phyloP scores from a whole-genome alignment of 805 yeast species.

The Zygotorulaspora florentina region DNA sequence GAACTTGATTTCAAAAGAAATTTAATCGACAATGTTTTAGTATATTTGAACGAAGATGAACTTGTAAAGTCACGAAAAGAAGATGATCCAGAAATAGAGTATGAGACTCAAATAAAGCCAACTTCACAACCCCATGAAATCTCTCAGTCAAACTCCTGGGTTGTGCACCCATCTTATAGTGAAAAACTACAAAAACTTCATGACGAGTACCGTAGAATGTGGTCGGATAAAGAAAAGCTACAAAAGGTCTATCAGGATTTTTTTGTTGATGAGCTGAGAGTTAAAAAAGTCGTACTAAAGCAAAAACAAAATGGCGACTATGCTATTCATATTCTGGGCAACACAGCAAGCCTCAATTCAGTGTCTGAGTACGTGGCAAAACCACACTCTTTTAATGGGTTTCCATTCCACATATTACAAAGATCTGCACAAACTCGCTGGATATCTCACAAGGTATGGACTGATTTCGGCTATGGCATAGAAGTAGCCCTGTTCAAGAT shows the following conservation, averaged over 20 bases:
- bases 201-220: slow-evolving; percentile 28
- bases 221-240: slow-evolving; percentile 27
- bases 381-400: slow-evolving; percentile 7
- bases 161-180: slow-evolving; percentile 36
- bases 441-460: slow-evolving; percentile 49
- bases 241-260: slow-evolving; percentile 31
- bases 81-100: slow-evolving; percentile 17
- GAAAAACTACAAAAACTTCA: slow-evolving; percentile 36
- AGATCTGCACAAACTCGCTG: slow-evolving; percentile 43
- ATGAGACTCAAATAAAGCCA: slow-evolving; percentile 8
- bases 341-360: slow-evolving; percentile 26
- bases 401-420: slow-evolving; percentile 32
- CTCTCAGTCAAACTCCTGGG: slow-evolving; percentile 22
- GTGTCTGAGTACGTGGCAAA: slow-evolving; percentile 20
- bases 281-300: slow-evolving; percentile 35
- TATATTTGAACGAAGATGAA: slow-evolving; percentile 40
- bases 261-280: slow-evolving; percentile 25
- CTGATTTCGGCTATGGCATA: slow-evolving; percentile 46
- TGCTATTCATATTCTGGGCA: slow-evolving; percentile 47
- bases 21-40: slow-evolving; percentile 42
- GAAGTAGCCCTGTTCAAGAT: slow-evolving; percentile 47
- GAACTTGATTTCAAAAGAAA: slow-evolving; percentile 39
- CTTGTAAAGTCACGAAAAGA: slow-evolving; percentile 24
- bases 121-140: slow-evolving; percentile 4
- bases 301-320: slow-evolving; percentile 43